Percentiles rank a stretch among this genome's conserved stretches.
phyloP scores from a whole-genome alignment of 1,284 basidiomycete species.

The Anthracocystis panici-leucophaei region DNA sequence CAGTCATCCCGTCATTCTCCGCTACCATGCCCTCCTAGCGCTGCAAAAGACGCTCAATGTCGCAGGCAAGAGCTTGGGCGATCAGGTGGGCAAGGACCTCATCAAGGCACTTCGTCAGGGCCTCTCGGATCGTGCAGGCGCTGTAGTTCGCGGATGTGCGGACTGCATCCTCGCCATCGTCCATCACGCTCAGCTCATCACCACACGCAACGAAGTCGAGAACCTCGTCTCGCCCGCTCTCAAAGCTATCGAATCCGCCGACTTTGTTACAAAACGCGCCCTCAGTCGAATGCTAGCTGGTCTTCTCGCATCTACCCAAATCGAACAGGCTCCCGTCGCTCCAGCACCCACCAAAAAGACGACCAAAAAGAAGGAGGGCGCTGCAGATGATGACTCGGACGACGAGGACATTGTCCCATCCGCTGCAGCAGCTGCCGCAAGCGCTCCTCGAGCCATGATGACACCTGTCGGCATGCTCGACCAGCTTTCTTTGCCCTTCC shows the following conservation, averaged over 20 bases:
- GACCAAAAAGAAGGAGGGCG: constrained; percentile 72
- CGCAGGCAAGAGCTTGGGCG: constrained; percentile 85
- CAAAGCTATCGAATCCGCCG: constrained; percentile 80
- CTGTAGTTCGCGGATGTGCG: constrained; percentile 86
- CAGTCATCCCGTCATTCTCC: constrained; percentile 75
- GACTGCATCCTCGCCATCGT: constrained; percentile 72
- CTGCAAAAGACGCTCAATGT: constrained; percentile 81
- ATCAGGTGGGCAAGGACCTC: constrained; percentile 83
- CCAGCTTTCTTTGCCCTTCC: constrained; percentile 82
- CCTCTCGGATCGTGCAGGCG: constrained; percentile 84
- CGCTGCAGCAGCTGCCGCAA: constrained; percentile 72
- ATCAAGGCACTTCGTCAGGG: constrained; percentile 83
- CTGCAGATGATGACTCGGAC: constrained; percentile 71
- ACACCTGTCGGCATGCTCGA: constrained; percentile 83
- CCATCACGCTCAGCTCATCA: constrained; percentile 62
- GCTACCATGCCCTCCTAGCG: constrained; percentile 83
- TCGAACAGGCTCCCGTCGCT: constrained; percentile 74
- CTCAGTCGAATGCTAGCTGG: constrained; percentile 84
- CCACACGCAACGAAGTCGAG: constrained; percentile 79
- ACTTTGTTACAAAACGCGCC: constrained; percentile 84
- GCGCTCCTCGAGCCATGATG: constrained; percentile 80
- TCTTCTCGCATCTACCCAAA: constrained; percentile 86
- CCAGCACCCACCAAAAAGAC: constrained; percentile 59
- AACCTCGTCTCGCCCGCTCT: constrained; percentile 78
- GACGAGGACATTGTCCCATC: constrained; percentile 69